Conservation (phyloP, 306 rosid genomes). For the Lathyrus oleraceus region DNA sequence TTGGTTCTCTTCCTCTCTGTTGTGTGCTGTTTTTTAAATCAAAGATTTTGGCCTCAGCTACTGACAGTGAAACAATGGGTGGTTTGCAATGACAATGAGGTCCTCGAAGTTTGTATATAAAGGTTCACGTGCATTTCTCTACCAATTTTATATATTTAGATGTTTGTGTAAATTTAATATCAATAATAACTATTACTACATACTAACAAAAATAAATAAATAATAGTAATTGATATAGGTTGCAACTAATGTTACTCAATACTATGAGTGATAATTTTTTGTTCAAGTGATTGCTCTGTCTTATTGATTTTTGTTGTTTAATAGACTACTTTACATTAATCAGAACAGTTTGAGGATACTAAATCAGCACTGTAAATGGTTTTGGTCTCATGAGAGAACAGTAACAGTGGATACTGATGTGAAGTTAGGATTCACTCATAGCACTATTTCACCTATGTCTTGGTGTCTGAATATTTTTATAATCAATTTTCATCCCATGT, state of each 20-base stretch:
- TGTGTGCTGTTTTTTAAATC: slow-evolving; percentile 31
- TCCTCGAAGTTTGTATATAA: slow-evolving; percentile 46
- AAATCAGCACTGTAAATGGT: slow-evolving; percentile 24
- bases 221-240: background rate
- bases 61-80: slow-evolving; percentile 43
- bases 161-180: slow-evolving; percentile 14
- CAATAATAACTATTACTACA: background rate
- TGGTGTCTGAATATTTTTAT: slow-evolving; percentile 3
- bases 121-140: slow-evolving; percentile 56
- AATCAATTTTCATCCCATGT: slow-evolving; percentile 6
- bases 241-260: background rate
- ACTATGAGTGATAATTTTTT: background rate
- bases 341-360: slow-evolving; percentile 30
- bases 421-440: background rate
- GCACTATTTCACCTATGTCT: background rate
- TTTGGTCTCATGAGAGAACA: slow-evolving; percentile 11
- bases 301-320: slow-evolving; percentile 29
- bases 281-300: slow-evolving; percentile 36
- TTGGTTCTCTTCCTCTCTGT: slow-evolving; percentile 33
- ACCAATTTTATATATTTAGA: slow-evolving; percentile 21
- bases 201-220: background rate
- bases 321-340: slow-evolving; percentile 31
- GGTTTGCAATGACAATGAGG: slow-evolving; percentile 41
- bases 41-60: slow-evolving; percentile 37
- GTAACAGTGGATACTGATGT: background rate